A percentile compares a stretch with the other conserved stretches of the same genome.
Conservation (phyloP, 352 stramenopile species). For the Phytophthora cryptogea region DNA sequence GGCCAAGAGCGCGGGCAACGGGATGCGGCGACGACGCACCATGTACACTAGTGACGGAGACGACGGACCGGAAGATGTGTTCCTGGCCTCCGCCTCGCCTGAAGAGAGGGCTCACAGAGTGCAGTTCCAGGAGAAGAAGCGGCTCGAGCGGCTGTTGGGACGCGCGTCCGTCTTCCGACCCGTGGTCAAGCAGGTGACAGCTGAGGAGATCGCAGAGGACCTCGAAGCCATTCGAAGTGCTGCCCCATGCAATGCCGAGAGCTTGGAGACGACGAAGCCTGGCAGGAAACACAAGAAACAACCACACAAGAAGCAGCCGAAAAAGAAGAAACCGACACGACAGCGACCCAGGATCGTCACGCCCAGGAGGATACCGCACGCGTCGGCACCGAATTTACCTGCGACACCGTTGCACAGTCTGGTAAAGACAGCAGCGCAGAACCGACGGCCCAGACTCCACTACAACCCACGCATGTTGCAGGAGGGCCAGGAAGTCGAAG, state of each 20-base stretch:
- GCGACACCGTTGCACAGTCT: slow-evolving; percentile 6
- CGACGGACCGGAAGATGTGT: slow-evolving; percentile 28
- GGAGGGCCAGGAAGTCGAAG: slow-evolving; percentile 60
- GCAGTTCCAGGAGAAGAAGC: slow-evolving; percentile 60
- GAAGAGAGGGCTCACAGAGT: slow-evolving; percentile 38
- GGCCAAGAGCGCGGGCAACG: slow-evolving; percentile 20
- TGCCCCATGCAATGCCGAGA: slow-evolving; percentile 3
- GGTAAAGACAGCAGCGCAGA: slow-evolving; percentile 4
- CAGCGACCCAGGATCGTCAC: slow-evolving; percentile 27
- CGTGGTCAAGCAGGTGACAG: slow-evolving; percentile 40
- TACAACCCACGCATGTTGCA: slow-evolving; percentile 59
- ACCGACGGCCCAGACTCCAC: slow-evolving; percentile 28
- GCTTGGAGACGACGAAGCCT: slow-evolving; percentile 1
- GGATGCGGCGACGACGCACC: slow-evolving; percentile 20
- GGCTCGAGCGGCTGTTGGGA: slow-evolving; percentile 53
- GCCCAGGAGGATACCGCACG: slow-evolving; percentile 26
- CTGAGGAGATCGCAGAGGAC: slow-evolving; percentile 42
- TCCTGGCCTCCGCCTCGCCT: slow-evolving; percentile 30
- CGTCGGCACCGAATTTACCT: slow-evolving; percentile 17
- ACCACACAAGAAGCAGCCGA: neutral
- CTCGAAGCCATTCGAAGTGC: slow-evolving; percentile 44
- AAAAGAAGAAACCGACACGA: slow-evolving; percentile 30
- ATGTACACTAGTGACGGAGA: slow-evolving; percentile 28
- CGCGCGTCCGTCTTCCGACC: slow-evolving; percentile 54
- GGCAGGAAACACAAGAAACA: slow-evolving; percentile 22